Base-by-base conservation (phyloP, 768 basidiomycete species). In the Myochromella boudieri region DNA sequence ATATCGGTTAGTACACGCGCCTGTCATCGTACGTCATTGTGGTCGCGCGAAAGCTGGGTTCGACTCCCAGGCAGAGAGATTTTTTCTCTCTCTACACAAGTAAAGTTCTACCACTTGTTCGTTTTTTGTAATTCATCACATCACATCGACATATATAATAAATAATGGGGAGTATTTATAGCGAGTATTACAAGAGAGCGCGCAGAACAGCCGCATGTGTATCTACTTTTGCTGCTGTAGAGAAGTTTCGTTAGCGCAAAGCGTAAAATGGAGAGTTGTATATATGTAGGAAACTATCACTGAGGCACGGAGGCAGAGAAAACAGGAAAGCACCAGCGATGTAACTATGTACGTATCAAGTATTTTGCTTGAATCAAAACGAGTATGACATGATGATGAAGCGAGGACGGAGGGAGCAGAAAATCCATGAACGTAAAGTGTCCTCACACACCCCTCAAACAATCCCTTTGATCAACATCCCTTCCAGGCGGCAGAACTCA, bases 401-500 rank as follows among this genome's bases (percentile, higher is more conserved):
- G 42, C 31, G 47, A 17, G 43, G 44, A 26, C 25, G 20, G 42
- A 15, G 22, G 38, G 40, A 39, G 33, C 38, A 40, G 5, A 44
- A n/a, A 21, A 25, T 21, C 17, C 37, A 49, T 21, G 20, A 48
- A 44, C 10, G 24, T 21, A 42, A 15, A 25, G 28, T 37, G n/a
- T 25, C 27, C 20, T 11, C 32, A 15, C 22, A 22, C 29, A 20
- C n/a, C 34, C 25, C 22, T 69, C 56, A 77, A 17, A 77, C 73
- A 37, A 77, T 76, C 20, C 70, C 74, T 58, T 89, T 91, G 54
- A 84, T 77, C 41, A 91, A 65, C 78, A 92, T 84, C 9, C 80
- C 77, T 67, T 93, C 91, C 54, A 93, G 65, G 32, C 91, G 72
- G 68, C 79, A 82, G 63, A 82, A 92, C 67, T 93, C 91, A 21